Conservation (phyloP, 108 stramenopile species). For the Fragilariopsis cylindrus region DNA sequence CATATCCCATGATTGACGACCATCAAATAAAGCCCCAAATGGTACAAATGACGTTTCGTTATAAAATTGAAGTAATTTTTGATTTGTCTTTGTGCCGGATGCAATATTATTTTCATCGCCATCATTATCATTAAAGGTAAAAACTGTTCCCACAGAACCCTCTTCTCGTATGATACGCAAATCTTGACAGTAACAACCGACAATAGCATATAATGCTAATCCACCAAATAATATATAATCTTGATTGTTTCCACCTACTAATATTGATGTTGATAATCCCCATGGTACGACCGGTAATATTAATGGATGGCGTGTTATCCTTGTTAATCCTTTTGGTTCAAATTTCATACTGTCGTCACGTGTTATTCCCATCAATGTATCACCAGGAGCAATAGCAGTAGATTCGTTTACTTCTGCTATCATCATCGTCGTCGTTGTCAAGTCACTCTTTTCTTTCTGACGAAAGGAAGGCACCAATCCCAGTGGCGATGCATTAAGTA, state of each 20-base stretch:
- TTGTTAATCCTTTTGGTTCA: constrained; percentile 45
- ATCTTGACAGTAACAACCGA: constrained; percentile 58
- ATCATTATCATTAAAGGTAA: constrained; percentile 17
- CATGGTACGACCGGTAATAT: constrained; percentile 65
- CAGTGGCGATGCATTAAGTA: constrained; percentile 57
- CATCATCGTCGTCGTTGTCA: not conserved
- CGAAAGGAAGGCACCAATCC: constrained; percentile 46
- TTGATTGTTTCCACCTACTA: constrained; percentile 37
- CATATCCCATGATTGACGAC: constrained; percentile 37
- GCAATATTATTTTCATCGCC: not conserved
- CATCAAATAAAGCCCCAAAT: constrained; percentile 49
- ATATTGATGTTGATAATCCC: constrained; percentile 44
- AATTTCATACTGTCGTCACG: constrained; percentile 52
- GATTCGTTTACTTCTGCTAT: not conserved
- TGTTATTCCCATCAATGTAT: constrained; percentile 11
- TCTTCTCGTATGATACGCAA: constrained; percentile 54
- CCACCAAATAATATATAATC: constrained; percentile 54
- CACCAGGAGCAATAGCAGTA: not conserved
- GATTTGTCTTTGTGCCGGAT: not conserved
- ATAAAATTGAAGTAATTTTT: constrained; percentile 36
- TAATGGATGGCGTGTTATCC: constrained; percentile 58
- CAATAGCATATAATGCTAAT: constrained; percentile 48
- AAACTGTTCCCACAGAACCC: constrained; percentile 63
- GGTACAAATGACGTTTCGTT: constrained; percentile 54
- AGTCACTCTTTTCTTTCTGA: not conserved